A percentile compares a stretch with the other conserved stretches of the same genome.
Evolutionary conservation across 2,329 filamentous ascomycete species (phyloP).

Genomic region (Botryotinia calthae): DNA sequence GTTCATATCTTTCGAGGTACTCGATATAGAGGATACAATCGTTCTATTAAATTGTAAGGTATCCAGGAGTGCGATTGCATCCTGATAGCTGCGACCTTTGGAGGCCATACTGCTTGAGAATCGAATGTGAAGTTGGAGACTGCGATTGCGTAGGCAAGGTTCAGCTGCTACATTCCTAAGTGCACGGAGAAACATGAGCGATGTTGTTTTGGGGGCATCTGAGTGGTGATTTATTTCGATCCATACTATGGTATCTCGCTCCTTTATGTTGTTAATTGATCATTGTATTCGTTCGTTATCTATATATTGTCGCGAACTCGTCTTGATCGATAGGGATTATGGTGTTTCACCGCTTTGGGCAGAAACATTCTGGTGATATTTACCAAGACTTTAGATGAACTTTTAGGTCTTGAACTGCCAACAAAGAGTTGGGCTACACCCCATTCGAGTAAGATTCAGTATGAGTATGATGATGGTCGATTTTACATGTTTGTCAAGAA

Average conservation of each 20-base stretch:
- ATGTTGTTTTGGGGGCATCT: not conserved
- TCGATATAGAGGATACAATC: slow-evolving; percentile 28
- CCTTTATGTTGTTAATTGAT: not conserved
- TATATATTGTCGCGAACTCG: not conserved
- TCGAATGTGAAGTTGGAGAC: slow-evolving; percentile 1
- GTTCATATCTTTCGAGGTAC: slow-evolving; percentile 28
- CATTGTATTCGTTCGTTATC: not conserved
- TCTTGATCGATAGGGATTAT: not conserved
- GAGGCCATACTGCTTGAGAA: slow-evolving; percentile 6
- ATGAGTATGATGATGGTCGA: not conserved
- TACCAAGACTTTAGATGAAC: not conserved
- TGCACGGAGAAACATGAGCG: not conserved
- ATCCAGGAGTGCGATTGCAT: slow-evolving; percentile 31
- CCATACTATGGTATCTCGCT: not conserved
- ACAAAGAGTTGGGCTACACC: not conserved
- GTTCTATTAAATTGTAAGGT: slow-evolving; percentile 34
- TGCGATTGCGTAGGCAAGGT: not conserved
- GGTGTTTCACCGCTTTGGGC: slow-evolving; percentile 4
- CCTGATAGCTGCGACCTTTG: slow-evolving; percentile 23
- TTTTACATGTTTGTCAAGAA: not conserved
- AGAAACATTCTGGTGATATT: not conserved
- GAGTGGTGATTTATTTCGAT: not conserved
- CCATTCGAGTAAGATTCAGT: not conserved
- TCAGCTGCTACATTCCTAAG: not conserved
- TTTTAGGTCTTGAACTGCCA: not conserved